A percentile compares a stretch with the other conserved stretches of the same genome.
phyloP scores from a whole-genome alignment of 176 grass and related monocot species.

The Eremochloa ophiuroides region DNA sequence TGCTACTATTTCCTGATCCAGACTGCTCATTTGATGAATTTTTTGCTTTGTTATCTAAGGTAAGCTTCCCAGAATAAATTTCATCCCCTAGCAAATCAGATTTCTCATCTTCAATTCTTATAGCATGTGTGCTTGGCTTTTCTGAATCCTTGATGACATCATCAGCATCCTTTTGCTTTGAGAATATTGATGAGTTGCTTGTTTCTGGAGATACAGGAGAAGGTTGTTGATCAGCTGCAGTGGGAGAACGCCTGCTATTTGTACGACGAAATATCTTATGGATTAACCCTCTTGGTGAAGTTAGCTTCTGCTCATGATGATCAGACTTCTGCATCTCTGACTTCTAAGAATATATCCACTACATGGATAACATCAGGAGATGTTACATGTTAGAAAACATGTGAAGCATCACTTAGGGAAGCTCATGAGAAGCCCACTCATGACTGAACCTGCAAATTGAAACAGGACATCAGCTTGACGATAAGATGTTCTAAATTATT shows the following conservation, averaged over 20 bases:
- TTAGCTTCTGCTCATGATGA: conserved; percentile 60
- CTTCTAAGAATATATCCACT: conserved; percentile 33
- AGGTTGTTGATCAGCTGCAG: conserved; percentile 54
- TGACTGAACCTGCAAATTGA: conserved; percentile 28
- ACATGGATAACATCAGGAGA: conserved; percentile 23
- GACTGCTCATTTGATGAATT: conserved; percentile 51
- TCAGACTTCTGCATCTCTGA: conserved; percentile 78
- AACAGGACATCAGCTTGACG: conserved; percentile 16
- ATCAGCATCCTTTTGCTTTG: conserved; percentile 50
- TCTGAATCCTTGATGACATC: conserved; percentile 38
- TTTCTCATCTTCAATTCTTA: conserved; percentile 88
- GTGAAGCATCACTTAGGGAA: conserved; percentile 15
- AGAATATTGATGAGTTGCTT: conserved; percentile 56
- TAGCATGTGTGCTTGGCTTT: conserved; percentile 52
- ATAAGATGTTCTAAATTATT: neutral
- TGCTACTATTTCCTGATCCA: conserved; percentile 42
- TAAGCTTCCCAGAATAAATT: conserved; percentile 86
- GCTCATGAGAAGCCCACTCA: conserved; percentile 25
- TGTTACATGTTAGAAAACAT: conserved; percentile 33
- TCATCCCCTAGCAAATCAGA: conserved; percentile 88
- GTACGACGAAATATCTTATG: conserved; percentile 69
- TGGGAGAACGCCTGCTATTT: conserved; percentile 62
- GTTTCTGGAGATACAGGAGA: conserved; percentile 83
- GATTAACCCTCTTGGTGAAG: conserved; percentile 65
- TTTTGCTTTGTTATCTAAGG: conserved; percentile 67